Base-by-base conservation (phyloP, 495 filamentous ascomycete genomes). In the Penicillium pancosmium region DNA sequence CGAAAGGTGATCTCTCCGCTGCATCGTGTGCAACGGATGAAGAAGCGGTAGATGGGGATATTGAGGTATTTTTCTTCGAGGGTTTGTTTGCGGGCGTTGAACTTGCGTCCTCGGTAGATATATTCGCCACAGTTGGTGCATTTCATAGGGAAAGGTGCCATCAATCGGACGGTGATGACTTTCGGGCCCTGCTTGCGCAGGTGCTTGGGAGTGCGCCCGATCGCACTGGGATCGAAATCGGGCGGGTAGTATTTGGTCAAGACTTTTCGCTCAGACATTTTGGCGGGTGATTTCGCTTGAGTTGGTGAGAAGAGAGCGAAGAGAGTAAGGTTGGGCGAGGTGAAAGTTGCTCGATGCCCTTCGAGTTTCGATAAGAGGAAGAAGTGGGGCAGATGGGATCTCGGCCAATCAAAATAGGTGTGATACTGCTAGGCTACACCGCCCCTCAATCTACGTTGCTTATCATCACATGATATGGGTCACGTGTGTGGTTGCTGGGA, bases 101-200 rank as follows among this genome's bases (percentile, higher is more conserved):
- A 98, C 67, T 97, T 98, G 50, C 93, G 87, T 1, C 93, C 93
- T 62, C 91, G 91, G 80, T 97, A 96, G 70, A 98, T 97, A 81
- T 91, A 97, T 78, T 97, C 93, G 68, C 91, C 93, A 73, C 93
- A 98, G 52, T 85, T 79, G 16, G 83, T 87, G 72, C 95, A 98
- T 74, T 90, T 91, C 90, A 99, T 96, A 25, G 86, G 82, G 71
- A 98, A 99, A 57, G 95, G 95, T 0, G 94, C 92, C 91, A 98
- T 98, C 18, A 99, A 80, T n/a, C 95, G 90, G 48, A 97, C 92
- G 5, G 88, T 91, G 67, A 93, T 90, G 18, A 91, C 84, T 61
- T 93, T 93, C 5, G 90, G 90, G 5, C 91, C 91, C 35, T 83
- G 77, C 35, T 73, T 57, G 19, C 70, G 65, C 6, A 73, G 65